A percentile compares a stretch with the other conserved stretches of the same genome.
These are phyloP conservation scores for Circinella umbellata DNA, from an alignment of 371 early-diverging fungal species.

Conservation along the genomic window DNA sequence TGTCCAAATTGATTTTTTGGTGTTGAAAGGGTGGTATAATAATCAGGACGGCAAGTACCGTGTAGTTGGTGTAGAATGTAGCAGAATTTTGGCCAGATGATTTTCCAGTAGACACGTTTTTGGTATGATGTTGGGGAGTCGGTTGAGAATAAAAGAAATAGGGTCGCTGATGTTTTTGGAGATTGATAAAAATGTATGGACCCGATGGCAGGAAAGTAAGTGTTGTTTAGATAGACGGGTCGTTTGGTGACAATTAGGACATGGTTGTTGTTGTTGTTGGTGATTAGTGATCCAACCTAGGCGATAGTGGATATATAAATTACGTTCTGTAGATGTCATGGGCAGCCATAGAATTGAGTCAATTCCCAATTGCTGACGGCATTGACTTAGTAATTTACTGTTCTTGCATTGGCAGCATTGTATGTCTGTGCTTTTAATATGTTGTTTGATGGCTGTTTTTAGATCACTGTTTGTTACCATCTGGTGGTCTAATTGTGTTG, in stretches of 20 bases:
- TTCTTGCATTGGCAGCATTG: neutral
- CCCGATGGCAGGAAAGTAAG: neutral
- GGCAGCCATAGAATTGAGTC: conserved; percentile 14
- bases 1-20: neutral
- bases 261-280: neutral
- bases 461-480: neutral
- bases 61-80: neutral
- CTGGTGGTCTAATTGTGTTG: too few relatives aligned
- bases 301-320: neutral
- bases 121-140: neutral
- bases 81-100: neutral
- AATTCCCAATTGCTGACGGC: neutral
- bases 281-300: neutral
- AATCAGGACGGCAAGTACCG: neutral
- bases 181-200: neutral
- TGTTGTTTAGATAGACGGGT: neutral
- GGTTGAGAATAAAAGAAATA: neutral
- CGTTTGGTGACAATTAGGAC: neutral
- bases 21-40: neutral
- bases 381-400: neutral
- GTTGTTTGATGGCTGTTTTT: neutral
- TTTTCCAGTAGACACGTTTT: neutral
- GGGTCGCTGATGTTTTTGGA: neutral
- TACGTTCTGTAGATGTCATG: neutral
- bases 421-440: neutral